Percentiles rank a stretch among this genome's conserved stretches.
Evolutionary conservation across 768 basidiomycete species (phyloP).

Genomic region (Pleurotus tuber-regium): DNA sequence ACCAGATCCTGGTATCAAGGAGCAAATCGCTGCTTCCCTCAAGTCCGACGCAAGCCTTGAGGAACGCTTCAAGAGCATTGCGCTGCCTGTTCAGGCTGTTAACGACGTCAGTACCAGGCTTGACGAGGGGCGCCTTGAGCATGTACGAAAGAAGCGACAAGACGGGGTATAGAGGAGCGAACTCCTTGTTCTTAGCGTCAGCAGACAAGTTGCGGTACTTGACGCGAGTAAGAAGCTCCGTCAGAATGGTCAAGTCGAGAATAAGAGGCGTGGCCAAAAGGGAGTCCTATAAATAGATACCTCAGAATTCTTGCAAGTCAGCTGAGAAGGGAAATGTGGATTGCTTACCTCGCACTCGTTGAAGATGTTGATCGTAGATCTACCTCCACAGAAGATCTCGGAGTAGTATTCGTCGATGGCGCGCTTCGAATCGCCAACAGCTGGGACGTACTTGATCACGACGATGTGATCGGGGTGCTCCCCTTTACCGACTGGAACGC

Average conservation of each 20-base stretch:
- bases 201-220: conserved; percentile 67
- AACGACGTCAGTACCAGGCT: conserved; percentile 90
- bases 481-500: conserved; percentile 63
- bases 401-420: conserved; percentile 99
- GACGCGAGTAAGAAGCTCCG: conserved; percentile 92
- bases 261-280: conserved; percentile 95
- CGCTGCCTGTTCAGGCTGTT: conserved; percentile 95
- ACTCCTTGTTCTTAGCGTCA: conserved; percentile 49
- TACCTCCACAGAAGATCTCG: conserved; percentile 95
- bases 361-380: conserved; percentile 94
- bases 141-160: conserved; percentile 93
- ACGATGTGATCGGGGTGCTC: conserved; percentile 98
- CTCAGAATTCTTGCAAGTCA: too few species aligned
- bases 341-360: conserved; percentile 87
- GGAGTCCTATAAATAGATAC: conserved; percentile 61
- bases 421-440: conserved; percentile 95
- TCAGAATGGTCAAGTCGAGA: conserved; percentile 88
- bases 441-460: conserved; percentile 96
- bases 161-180: conserved; percentile 84
- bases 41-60: conserved; percentile 91
- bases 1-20: conserved; percentile 89
- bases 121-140: conserved; percentile 98
- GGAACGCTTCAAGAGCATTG: conserved; percentile 88
- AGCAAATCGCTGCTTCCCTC: conserved; percentile 83
- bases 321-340: not conserved